Evolutionary conservation across 1,284 basidiomycete species (phyloP), one percentile per base, ranked within the genome.

Genomic region (Crucibulum cyathiforme): DNA sequence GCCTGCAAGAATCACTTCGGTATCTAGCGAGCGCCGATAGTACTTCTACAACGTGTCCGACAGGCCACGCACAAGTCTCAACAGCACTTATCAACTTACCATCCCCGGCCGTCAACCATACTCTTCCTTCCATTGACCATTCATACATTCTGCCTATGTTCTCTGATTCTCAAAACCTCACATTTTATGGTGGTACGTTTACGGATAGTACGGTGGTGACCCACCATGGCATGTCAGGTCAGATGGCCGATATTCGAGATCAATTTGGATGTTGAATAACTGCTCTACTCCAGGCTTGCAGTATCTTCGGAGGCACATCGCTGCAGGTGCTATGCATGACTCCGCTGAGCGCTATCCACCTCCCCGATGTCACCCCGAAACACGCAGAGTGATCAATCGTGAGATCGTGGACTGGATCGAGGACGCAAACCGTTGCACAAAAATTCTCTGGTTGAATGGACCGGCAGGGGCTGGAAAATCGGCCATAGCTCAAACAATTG

Each of bases 401-500:
- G 34, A 50, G 31, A 31, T 50, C 34, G 13, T 24, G 17, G 13
- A 15, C 15, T 50, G 48, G 48, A 50, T 50, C 1, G 48, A n/a
- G n/a, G 34, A 50, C 24, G 7, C 10, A 8, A 35, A n/a, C 34
- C 5, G 8, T 24, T 8, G 7, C 7, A 15, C 36, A 19, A 19
- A 41, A 13, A 36, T 31, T 31, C 31, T 31, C 3, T 31, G 31
- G 31, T 31, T 31, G 31, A 31, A 31, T 31, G 31, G 31, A 31
- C 31, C 31, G 5, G 31, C 31, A 3, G 31, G 31, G 5, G 58
- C 57, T 10, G 65, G 68, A 5, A 70, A 70, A 43, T 63, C 68
- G 2, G 60, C 65, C 5, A 63, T 70, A 8, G 60, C 61, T 1
- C 65, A 65, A 37, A 67, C 62, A 2, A 48, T 69, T 5, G 66